These are phyloP conservation scores for Pterocarpus santalinus DNA, from an alignment of 306 rosid genomes.

Conservation along the genomic window DNA sequence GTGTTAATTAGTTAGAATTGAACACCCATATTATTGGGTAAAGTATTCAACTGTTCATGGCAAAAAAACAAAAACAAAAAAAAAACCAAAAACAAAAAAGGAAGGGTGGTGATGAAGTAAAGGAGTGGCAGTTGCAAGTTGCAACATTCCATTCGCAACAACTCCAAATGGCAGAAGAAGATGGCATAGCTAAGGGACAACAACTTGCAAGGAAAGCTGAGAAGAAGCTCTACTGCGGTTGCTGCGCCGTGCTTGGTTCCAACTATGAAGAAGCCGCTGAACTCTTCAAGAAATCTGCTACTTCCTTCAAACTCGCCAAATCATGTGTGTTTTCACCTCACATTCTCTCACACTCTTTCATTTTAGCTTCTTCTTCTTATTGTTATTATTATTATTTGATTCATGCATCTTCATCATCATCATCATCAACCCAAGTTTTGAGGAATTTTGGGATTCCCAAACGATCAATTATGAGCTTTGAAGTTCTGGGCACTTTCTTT, in stretches of 20 bases:
- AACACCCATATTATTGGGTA: background rate
- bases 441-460: background rate
- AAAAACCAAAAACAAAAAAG: no score
- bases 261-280: constrained; percentile 63
- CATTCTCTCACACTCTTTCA: background rate
- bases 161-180: constrained; percentile 47
- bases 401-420: background rate
- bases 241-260: constrained; percentile 53
- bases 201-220: constrained; percentile 57
- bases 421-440: background rate
- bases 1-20: no score
- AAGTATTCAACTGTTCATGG: background rate
- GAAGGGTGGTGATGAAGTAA: background rate
- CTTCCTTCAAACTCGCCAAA: constrained; percentile 64
- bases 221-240: constrained; percentile 49
- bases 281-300: constrained; percentile 58
- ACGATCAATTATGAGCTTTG: background rate
- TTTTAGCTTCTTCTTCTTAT: background rate
- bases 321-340: constrained; percentile 49
- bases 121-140: background rate
- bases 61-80: background rate
- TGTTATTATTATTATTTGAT: background rate
- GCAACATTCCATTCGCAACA: background rate
- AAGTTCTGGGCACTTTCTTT: background rate
- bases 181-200: constrained; percentile 51